Percentiles rank a stretch among this genome's conserved stretches.
These are phyloP conservation scores for Xerocomus nothofagi DNA, from an alignment of 1,284 basidiomycete genomes.

Conservation along the genomic window DNA sequence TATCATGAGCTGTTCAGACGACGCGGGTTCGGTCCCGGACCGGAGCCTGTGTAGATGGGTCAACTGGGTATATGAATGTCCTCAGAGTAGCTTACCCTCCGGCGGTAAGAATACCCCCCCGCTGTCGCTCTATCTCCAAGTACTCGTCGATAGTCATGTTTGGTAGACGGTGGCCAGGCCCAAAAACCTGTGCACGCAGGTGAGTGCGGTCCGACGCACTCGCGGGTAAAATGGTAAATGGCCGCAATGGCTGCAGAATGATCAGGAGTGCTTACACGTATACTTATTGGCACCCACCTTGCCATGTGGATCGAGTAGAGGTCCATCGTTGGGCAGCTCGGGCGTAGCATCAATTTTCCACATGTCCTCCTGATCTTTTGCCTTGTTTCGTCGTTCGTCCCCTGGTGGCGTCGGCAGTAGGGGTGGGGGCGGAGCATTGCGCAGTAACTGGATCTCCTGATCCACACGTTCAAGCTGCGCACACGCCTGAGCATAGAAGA, in stretches of 20 bases:
- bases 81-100: conserved; percentile 65
- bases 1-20: conserved; percentile 72
- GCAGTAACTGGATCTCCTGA: conserved; percentile 76
- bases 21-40: conserved; percentile 67
- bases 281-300: conserved; percentile 48
- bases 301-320: conserved; percentile 73
- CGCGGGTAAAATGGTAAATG: conserved; percentile 90
- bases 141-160: conserved; percentile 98
- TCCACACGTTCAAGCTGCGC: conserved; percentile 67
- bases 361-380: conserved; percentile 50
- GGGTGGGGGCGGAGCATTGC: conserved; percentile 49
- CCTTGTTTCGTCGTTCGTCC: conserved; percentile 40
- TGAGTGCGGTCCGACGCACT: conserved; percentile 64
- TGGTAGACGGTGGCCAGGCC: conserved; percentile 83
- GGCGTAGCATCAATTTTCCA: conserved; percentile 77
- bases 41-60: conserved; percentile 51
- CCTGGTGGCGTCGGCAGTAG: conserved; percentile 36
- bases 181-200: conserved; percentile 81
- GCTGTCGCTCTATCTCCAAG: conserved; percentile 78
- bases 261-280: conserved; percentile 6
- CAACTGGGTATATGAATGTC: conserved; percentile 6
- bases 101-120: conserved; percentile 86
- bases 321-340: conserved; percentile 51
- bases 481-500: conserved; percentile 72
- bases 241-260: conserved; percentile 64